These are phyloP conservation scores for Boletus sp. DNA, from an alignment of 1,284 basidiomycete genomes.

Conservation along the genomic window DNA sequence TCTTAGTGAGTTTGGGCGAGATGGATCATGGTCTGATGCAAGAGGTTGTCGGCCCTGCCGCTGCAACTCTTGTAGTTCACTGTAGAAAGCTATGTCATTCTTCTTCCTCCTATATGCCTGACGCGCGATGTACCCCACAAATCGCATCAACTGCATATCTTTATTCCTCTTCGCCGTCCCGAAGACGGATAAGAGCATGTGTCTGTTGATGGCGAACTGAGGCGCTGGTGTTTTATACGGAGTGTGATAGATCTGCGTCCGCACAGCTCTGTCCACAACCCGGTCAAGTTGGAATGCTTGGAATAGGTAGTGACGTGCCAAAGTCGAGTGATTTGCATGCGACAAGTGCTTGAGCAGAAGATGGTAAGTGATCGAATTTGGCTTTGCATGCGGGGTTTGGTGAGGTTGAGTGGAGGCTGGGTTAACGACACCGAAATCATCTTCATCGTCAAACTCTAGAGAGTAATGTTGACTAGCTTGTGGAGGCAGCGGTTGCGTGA, in stretches of 20 bases:
- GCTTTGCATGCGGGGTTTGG: constrained; percentile 45
- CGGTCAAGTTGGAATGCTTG: constrained; percentile 53
- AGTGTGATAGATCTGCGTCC: constrained; percentile 23
- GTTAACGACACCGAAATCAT: constrained; percentile 52
- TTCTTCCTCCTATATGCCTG: constrained; percentile 44
- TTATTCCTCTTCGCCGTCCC: constrained; percentile 55
- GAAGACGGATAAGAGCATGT: constrained; percentile 52
- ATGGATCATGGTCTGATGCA: constrained; percentile 25
- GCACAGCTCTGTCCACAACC: constrained; percentile 32
- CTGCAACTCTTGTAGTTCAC: constrained; percentile 26
- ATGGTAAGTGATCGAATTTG: constrained; percentile 69
- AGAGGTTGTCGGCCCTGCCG: constrained; percentile 23
- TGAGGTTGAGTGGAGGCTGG: constrained; percentile 37
- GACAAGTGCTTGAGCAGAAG: constrained; percentile 57
- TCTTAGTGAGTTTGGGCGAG: constrained; percentile 3
- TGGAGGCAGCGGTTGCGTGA: constrained; percentile 62
- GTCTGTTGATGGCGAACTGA: constrained; percentile 49
- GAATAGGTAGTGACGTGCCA: constrained; percentile 69
- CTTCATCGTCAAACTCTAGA: constrained; percentile 59
- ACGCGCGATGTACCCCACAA: constrained; percentile 46
- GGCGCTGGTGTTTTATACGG: constrained; percentile 43
- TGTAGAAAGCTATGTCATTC: constrained; percentile 44
- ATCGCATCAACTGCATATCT: constrained; percentile 52
- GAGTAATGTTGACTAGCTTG: constrained; percentile 42
- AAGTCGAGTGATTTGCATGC: constrained; percentile 40